Percentiles rank a stretch among this genome's conserved stretches.
phyloP scores from a whole-genome alignment of 176 grass and related monocot genomes.

The Urochloa ruziziensis region DNA sequence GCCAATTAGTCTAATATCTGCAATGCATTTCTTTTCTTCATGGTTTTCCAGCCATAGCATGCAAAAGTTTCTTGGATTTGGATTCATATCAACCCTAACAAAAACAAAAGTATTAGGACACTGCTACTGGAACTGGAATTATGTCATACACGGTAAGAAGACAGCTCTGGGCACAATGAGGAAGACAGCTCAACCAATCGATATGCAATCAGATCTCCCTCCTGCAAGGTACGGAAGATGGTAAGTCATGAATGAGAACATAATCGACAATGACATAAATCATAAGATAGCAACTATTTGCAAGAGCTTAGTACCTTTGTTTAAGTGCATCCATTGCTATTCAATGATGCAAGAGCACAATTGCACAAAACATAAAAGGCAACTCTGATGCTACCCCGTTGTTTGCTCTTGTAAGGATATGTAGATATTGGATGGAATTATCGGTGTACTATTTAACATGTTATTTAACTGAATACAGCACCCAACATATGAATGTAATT shows the following conservation, averaged over 20 bases:
- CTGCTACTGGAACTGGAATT: constrained; percentile 4
- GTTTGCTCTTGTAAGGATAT: neutral
- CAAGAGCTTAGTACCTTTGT: neutral
- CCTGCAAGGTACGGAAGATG: constrained; percentile 41
- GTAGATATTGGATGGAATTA: neutral
- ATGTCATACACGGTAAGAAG: constrained; percentile 67
- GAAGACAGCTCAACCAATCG: constrained; percentile 82
- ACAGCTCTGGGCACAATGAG: constrained; percentile 87
- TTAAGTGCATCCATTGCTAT: neutral
- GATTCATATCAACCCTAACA: neutral
- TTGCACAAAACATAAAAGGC: neutral
- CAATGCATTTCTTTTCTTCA: neutral
- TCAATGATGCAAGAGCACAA: neutral
- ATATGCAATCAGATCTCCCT: constrained; percentile 84
- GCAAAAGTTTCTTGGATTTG: neutral
- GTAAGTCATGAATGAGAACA: constrained; percentile 1
- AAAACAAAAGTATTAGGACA: neutral
- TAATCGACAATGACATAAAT: constrained; percentile 4
- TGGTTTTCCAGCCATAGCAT: neutral
- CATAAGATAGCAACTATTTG: neutral
- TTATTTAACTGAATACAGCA: neutral
- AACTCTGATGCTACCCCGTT: neutral
- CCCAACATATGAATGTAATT: neutral
- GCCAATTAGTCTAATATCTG: neutral
- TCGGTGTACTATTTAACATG: neutral